Evolutionary conservation across 805 yeast species (phyloP).

Genomic region (Torulaspora microellipsoides): DNA sequence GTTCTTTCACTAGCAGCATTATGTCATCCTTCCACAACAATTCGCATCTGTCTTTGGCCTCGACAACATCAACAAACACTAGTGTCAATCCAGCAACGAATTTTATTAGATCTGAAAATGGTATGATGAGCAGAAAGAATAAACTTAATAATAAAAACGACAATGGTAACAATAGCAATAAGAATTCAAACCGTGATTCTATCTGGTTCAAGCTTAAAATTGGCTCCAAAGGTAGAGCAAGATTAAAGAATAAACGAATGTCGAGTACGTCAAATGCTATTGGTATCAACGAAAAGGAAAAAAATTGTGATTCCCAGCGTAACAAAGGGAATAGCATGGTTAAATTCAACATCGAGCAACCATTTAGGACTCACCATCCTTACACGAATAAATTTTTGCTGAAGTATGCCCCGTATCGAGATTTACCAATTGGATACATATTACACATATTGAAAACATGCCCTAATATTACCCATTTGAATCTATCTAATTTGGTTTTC

Average conservation of each 20-base stretch:
- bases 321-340: background rate
- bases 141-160: background rate
- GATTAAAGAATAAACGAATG: slow-evolving; percentile 3
- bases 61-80: slow-evolving; percentile 10
- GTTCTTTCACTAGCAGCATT: slow-evolving; percentile 30
- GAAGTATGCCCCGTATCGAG: slow-evolving; percentile 64
- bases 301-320: slow-evolving; percentile 1
- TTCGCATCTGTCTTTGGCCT: slow-evolving; percentile 18
- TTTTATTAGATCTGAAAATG: background rate
- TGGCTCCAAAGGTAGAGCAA: slow-evolving; percentile 13
- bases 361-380: slow-evolving; percentile 45
- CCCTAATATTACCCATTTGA: slow-evolving; percentile 49
- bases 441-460: slow-evolving; percentile 67
- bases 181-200: slow-evolving; percentile 6
- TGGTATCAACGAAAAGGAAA: background rate
- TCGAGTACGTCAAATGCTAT: background rate
- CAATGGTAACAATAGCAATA: background rate
- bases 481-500: slow-evolving; percentile 58
- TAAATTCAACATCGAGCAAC: slow-evolving; percentile 4
- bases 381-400: slow-evolving; percentile 53
- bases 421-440: slow-evolving; percentile 73
- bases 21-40: slow-evolving; percentile 29
- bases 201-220: slow-evolving; percentile 21
- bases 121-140: background rate
- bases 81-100: slow-evolving; percentile 1